Evolutionary conservation across 805 yeast genomes (phyloP).

Genomic region (Blastobotrys attinorum): DNA sequence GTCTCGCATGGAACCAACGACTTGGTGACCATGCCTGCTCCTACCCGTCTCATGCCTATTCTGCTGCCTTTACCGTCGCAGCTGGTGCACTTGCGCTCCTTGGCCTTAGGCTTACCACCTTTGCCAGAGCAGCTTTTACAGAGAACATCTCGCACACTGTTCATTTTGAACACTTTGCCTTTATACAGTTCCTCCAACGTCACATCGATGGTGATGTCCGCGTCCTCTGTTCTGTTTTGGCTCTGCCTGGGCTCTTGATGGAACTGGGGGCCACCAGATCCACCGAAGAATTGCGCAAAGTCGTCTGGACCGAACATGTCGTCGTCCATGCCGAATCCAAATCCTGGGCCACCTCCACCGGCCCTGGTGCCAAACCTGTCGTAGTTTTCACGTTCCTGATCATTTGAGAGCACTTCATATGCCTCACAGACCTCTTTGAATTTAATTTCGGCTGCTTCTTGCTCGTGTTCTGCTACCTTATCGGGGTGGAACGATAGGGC

Average conservation of each 20-base stretch:
- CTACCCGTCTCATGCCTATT: slow-evolving; percentile 53
- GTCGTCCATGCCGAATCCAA: slow-evolving; percentile 19
- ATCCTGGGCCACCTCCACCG: slow-evolving; percentile 34
- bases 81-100: slow-evolving; percentile 44
- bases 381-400: slow-evolving; percentile 26
- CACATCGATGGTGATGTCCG: slow-evolving; percentile 54
- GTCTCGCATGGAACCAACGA: slow-evolving; percentile 51
- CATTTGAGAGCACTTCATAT: slow-evolving; percentile 75
- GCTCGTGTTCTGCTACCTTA: slow-evolving; percentile 60
- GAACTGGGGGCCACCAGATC: slow-evolving; percentile 1
- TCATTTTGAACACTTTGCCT: slow-evolving; percentile 72
- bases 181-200: slow-evolving; percentile 67
- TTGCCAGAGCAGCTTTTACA: slow-evolving; percentile 70
- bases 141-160: slow-evolving; percentile 61
- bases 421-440: slow-evolving; percentile 85
- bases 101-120: slow-evolving; percentile 62
- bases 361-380: slow-evolving; percentile 28
- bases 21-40: slow-evolving; percentile 67
- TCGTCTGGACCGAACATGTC: slow-evolving; percentile 60
- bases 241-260: slow-evolving; percentile 10
- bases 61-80: slow-evolving; percentile 71
- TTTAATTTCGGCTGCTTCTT: slow-evolving; percentile 63
- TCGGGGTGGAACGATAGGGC: slow-evolving; percentile 88
- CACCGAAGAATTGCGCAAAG: slow-evolving; percentile 34
- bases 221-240: slow-evolving; percentile 48